Evolutionary conservation across 441 rosid species (phyloP).

Genomic region (Hura crepitans): DNA sequence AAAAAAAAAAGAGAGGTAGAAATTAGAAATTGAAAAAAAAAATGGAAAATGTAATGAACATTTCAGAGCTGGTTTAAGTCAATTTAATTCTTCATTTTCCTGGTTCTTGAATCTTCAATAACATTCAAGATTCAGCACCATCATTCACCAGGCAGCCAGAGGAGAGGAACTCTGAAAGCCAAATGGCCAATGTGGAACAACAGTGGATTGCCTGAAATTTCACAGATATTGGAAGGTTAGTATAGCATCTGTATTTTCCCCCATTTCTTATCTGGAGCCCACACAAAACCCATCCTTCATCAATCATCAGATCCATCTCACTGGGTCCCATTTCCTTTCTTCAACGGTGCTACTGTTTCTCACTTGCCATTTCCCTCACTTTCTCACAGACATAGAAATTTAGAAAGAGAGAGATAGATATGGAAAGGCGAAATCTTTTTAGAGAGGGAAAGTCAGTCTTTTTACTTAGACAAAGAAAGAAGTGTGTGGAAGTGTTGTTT

Average conservation of each 20-base stretch:
- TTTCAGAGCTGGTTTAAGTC: too few relatives aligned
- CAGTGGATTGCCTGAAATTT: conserved; percentile 18
- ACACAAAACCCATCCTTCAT: conserved; percentile 39
- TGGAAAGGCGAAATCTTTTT: neutral
- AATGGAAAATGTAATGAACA: too few relatives aligned
- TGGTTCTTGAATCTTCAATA: neutral
- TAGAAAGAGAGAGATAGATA: neutral
- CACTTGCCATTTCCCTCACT: conserved; percentile 7
- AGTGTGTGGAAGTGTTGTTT: neutral
- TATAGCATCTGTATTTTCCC: conserved; percentile 6
- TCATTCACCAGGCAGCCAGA: conserved; percentile 3
- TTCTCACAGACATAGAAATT: conserved; percentile 4
- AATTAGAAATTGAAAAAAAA: too few relatives aligned
- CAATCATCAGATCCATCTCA: conserved; percentile 45
- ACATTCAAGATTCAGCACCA: neutral
- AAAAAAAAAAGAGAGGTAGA: too few relatives aligned
- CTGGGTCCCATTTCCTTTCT: conserved; percentile 30
- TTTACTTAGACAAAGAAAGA: conserved; percentile 20
- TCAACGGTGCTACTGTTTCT: conserved; percentile 26
- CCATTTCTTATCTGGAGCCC: conserved; percentile 29
- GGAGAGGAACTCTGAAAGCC: conserved; percentile 9
- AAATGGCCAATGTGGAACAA: conserved; percentile 8
- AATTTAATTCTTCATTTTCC: neutral
- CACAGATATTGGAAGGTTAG: conserved; percentile 10
- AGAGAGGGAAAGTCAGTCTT: conserved; percentile 19